Base-by-base conservation (phyloP, 2,329 filamentous ascomycete species). In the Didymella glomerata region DNA sequence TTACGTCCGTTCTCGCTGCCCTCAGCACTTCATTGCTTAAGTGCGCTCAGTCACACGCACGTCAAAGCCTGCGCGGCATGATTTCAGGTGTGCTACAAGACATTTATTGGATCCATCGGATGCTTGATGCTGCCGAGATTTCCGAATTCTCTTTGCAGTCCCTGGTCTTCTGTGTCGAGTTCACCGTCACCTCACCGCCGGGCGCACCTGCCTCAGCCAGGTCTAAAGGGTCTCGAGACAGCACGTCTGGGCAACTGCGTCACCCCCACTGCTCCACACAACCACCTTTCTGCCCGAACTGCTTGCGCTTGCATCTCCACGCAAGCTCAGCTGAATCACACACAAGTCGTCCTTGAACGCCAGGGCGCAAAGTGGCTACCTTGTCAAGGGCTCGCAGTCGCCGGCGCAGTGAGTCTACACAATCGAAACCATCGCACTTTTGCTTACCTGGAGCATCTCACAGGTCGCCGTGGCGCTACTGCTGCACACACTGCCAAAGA, bases 331-430 rank as follows among this genome's bases (percentile, higher is more conserved):
- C 13, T n/a, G 25, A 1, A 20, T 25, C 16, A n/a, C n/a, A n/a
- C n/a, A n/a, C 13, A n/a, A 20, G 20, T 22, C 27, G 16, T 25
- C 25, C 25, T 14, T n/a, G 34, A 6, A 13, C 1, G 2, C 34
- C 30, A 27, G 16, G 28, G 36, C 13, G 18, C 65, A 71, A 70
- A 25, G 55, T 68, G 67, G 68, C 68, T 57, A 60, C 40, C 48
- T 67, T 61, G 47, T 34, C 54, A 18, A 67, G 57, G 50, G 46
- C 47, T 48, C 63, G 66, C 34, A 54, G 62, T 45, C 54, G 67
- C 54, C 64, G 67, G 60, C 68, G 67, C 41, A 61, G 70, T 72
- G 54, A 68, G 68, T 68, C 25, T 56, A n/a, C 46, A 28, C 27
- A n/a, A 49, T 34, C 34, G 41, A 16, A 40, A 40, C 1, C 20